These are phyloP conservation scores for Hanseniaspora lindneri DNA, from an alignment of 805 yeast genomes.

Conservation along the genomic window DNA sequence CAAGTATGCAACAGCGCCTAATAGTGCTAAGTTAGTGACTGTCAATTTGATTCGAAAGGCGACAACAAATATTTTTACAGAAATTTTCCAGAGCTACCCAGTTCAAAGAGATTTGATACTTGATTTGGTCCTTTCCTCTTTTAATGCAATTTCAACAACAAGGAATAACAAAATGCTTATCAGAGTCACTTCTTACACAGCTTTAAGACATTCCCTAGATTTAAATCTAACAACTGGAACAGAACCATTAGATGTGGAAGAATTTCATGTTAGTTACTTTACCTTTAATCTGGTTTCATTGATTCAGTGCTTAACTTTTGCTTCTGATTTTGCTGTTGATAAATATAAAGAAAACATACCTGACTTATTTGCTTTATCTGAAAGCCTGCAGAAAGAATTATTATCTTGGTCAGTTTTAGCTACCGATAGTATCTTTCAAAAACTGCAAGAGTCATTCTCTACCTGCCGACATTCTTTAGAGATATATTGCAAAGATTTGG, in stretches of 20 bases:
- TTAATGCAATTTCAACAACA: constrained; percentile 39
- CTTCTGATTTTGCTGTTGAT: too few species aligned
- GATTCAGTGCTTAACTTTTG: constrained; percentile 19
- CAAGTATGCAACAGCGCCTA: constrained; percentile 1
- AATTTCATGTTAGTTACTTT: constrained; percentile 23
- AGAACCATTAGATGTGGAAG: background rate
- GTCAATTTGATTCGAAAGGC: constrained; percentile 21
- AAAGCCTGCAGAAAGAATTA: constrained; percentile 12
- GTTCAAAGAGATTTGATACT: constrained; percentile 52
- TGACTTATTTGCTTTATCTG: too few species aligned
- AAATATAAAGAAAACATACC: too few species aligned
- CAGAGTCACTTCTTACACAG: constrained; percentile 15
- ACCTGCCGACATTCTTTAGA: constrained; percentile 13
- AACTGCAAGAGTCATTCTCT: constrained; percentile 19
- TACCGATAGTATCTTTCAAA: constrained; percentile 21
- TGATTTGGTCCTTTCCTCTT: constrained; percentile 44
- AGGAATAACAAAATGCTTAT: constrained; percentile 28
- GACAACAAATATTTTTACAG: constrained; percentile 24
- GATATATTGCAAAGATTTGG: constrained; percentile 4
- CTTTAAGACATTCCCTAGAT: background rate
- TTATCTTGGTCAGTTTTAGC: constrained; percentile 21
- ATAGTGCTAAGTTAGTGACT: constrained; percentile 18
- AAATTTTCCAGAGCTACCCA: constrained; percentile 33
- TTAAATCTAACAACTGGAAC: background rate
- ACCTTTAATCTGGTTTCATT: constrained; percentile 23